Conservation (phyloP, 2,329 filamentous ascomycete species). For the Fusarium algeriense region DNA sequence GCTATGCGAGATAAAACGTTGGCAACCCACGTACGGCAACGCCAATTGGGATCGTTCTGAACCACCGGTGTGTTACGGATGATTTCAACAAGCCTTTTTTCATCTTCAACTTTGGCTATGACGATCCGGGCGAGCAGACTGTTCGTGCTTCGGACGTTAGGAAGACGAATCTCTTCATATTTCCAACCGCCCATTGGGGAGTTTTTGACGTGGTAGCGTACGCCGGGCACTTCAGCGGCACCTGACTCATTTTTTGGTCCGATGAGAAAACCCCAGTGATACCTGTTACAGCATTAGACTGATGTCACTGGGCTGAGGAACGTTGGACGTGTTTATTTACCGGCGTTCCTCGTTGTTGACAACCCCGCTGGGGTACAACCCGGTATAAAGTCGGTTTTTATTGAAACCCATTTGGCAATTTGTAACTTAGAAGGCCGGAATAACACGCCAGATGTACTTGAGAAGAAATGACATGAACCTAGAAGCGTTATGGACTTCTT, state of each 20-base stretch:
- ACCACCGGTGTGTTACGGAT: conserved; percentile 50
- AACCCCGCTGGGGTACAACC: neutral
- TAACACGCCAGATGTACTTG: no score
- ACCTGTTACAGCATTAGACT: neutral
- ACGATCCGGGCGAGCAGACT: conserved; percentile 53
- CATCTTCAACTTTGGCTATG: conserved; percentile 49
- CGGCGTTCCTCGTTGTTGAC: neutral
- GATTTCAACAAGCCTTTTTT: conserved; percentile 47
- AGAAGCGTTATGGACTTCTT: no score
- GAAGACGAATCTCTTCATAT: conserved; percentile 42
- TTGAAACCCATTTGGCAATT: neutral
- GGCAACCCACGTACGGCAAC: conserved; percentile 55
- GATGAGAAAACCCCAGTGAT: conserved; percentile 50
- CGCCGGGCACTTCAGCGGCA: conserved; percentile 31
- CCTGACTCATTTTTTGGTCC: conserved; percentile 47
- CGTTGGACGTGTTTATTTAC: accelerated
- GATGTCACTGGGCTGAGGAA: no score
- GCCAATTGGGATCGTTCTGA: conserved; percentile 52
- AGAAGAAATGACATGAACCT: no score
- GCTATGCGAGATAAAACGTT: conserved; percentile 52
- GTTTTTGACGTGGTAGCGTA: conserved; percentile 53
- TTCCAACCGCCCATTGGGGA: conserved; percentile 35
- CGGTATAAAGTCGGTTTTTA: neutral
- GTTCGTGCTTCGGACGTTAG: conserved; percentile 40
- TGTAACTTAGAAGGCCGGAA: no score